Evolutionary conservation across 176 grass and related monocot genomes (phyloP).

Genomic region (Aechmea fasciata): DNA sequence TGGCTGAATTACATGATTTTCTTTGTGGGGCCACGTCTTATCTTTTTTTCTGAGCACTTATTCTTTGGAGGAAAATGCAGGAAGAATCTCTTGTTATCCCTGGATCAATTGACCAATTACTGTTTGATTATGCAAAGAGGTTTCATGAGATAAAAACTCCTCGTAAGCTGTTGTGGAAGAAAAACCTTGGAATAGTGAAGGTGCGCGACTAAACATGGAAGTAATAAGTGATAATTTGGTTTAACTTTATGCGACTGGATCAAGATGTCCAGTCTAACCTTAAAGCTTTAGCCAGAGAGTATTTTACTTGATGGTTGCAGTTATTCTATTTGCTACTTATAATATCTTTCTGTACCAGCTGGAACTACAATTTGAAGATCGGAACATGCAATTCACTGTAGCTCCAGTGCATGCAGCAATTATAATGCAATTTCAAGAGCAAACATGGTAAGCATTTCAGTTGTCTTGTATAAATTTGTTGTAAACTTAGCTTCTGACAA

Average conservation of each 20-base stretch:
- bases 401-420: conserved; percentile 91
- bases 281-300: not conserved
- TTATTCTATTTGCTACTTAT: not conserved
- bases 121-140: conserved; percentile 83
- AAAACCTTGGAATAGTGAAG: conserved; percentile 96
- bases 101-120: conserved; percentile 60
- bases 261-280: not conserved
- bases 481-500: conserved; percentile 16
- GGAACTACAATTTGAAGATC: conserved; percentile 90
- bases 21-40: not conserved
- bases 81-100: conserved; percentile 68
- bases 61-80: conserved; percentile 30
- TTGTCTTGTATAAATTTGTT: conserved; percentile 13
- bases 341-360: conserved; percentile 33
- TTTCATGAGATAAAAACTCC: conserved; percentile 98
- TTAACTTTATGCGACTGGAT: not conserved
- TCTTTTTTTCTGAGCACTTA: conserved; percentile 20
- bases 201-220: conserved; percentile 29
- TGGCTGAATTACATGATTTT: not conserved
- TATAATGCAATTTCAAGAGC: conserved; percentile 90
- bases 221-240: conserved; percentile 9
- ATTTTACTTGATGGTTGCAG: not conserved
- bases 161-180: conserved; percentile 91
- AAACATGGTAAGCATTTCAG: conserved; percentile 46
- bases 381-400: conserved; percentile 83